A percentile compares a stretch with the other conserved stretches of the same genome.
Evolutionary conservation across 495 filamentous ascomycete species (phyloP).

Genomic region (Aspergillus homomorphus): DNA sequence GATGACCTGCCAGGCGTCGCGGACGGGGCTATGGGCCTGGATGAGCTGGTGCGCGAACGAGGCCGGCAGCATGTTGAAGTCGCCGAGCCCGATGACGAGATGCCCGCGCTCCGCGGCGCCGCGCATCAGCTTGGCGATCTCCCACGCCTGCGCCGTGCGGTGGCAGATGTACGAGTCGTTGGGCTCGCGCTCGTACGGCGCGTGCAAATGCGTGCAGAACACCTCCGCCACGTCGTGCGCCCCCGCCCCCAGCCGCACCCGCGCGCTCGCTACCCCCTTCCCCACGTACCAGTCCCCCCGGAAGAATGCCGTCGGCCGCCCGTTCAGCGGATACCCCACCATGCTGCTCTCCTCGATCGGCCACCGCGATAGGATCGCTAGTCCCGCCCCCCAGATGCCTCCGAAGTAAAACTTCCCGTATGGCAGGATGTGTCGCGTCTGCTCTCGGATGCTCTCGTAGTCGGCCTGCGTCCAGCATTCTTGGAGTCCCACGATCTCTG

Average conservation of each 20-base stretch:
- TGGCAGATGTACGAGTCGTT: slow-evolving; percentile 87
- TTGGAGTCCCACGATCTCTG: slow-evolving; percentile 89
- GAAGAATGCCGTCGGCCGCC: slow-evolving; percentile 88
- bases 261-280: slow-evolving; percentile 86
- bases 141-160: slow-evolving; percentile 93
- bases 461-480: slow-evolving; percentile 95
- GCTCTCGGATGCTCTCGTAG: slow-evolving; percentile 74
- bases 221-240: slow-evolving; percentile 75
- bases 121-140: slow-evolving; percentile 87
- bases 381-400: slow-evolving; percentile 82
- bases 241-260: slow-evolving; percentile 67
- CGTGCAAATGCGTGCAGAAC: slow-evolving; percentile 92
- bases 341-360: slow-evolving; percentile 92
- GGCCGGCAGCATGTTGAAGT: slow-evolving; percentile 91
- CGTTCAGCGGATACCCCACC: slow-evolving; percentile 86
- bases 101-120: slow-evolving; percentile 81
- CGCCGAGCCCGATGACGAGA: slow-evolving; percentile 79
- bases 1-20: slow-evolving; percentile 76
- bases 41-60: slow-evolving; percentile 86
- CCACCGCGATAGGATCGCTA: slow-evolving; percentile 93
- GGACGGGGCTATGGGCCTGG: slow-evolving; percentile 70
- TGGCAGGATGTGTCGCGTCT: slow-evolving; percentile 76
- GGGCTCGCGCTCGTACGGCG: slow-evolving; percentile 78
- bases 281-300: slow-evolving; percentile 91
- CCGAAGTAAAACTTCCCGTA: slow-evolving; percentile 93